phyloP scores from a whole-genome alignment of 441 rosid genomes.

The Breynia disticha region DNA sequence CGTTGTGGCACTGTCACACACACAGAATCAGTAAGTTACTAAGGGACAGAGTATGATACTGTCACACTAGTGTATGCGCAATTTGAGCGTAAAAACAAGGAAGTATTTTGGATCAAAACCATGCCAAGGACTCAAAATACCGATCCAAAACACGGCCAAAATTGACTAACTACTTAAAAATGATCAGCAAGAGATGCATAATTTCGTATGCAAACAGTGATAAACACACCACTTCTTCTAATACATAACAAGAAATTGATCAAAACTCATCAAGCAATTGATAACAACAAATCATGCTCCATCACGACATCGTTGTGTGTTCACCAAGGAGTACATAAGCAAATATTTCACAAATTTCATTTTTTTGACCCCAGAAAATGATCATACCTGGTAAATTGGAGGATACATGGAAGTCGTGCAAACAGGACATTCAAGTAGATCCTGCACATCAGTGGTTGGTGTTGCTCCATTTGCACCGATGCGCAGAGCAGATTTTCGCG shows the following conservation, averaged over 20 bases:
- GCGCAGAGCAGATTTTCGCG: constrained; percentile 32
- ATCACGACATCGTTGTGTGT: too few species aligned
- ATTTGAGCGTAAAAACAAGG: background rate
- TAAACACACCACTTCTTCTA: too few species aligned
- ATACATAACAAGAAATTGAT: too few species aligned
- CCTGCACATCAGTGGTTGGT: constrained; percentile 53
- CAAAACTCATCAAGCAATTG: too few species aligned
- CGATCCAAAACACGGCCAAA: background rate
- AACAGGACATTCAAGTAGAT: constrained; percentile 73
- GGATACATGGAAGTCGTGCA: constrained; percentile 78
- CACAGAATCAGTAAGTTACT: constrained; percentile 9
- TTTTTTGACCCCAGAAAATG: background rate
- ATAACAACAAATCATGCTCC: too few species aligned
- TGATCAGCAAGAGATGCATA: too few species aligned
- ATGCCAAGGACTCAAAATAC: background rate
- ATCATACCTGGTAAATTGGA: constrained; percentile 75
- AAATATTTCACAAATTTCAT: background rate
- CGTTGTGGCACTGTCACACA: constrained; percentile 64
- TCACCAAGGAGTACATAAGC: too few species aligned
- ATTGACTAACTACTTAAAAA: too few species aligned
- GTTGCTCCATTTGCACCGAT: constrained; percentile 39
- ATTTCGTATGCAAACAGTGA: too few species aligned
- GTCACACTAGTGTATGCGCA: too few species aligned
- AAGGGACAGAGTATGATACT: background rate
- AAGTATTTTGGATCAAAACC: background rate